Evolutionary conservation across 306 rosid species (phyloP), one percentile per base, ranked within the genome.

Genomic region (Cicer cuneatum): DNA sequence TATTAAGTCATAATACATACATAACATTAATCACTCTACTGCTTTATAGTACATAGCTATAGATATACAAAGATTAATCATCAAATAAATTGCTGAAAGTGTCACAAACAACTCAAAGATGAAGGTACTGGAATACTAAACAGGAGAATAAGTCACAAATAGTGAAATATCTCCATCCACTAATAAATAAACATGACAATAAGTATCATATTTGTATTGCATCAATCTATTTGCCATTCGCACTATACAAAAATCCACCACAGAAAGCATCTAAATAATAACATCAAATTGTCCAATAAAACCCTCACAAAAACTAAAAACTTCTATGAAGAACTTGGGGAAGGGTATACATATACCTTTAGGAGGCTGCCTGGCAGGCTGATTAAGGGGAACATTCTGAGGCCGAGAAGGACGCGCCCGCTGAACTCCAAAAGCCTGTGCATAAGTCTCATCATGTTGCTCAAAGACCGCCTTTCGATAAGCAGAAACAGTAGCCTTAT

Each of bases 401-500:
- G 69, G 67, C 37, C 84, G 88, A 15, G 92, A 51, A 40, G 87
- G 71, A 9, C 93, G 92, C 4, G 77, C 74, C 0, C 86, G 81
- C 79, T 81, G 86, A 69, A 78, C 87, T 21, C 96, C 96, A 73
- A 95, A 95, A 14, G 99, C 99, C 85, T 95, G 91, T 2, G 97
- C 98, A 82, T 95, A 95, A 8, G 99, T 92, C 83, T 89, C 99
- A 73, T 95, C 99, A 74, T 73, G 82, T 78, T 95, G 97, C 78
- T 95, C 98, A 81, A 89, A 95, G 59, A 90, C 90, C 0, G 90
- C 87, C 78, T 78, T 87, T 2, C 99, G 79, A 67, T 85, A 87
- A 0, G 89, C 82, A n/a, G 80, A 86, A 13, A 86, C 76, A 0
- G 87, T 84, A 19, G 98, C 93, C 80, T 83, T 95, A 52, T 85